Percentiles rank a stretch among this genome's conserved stretches.
Conservation (phyloP, 176 grass and related monocot species). For the Juncus effusus region DNA sequence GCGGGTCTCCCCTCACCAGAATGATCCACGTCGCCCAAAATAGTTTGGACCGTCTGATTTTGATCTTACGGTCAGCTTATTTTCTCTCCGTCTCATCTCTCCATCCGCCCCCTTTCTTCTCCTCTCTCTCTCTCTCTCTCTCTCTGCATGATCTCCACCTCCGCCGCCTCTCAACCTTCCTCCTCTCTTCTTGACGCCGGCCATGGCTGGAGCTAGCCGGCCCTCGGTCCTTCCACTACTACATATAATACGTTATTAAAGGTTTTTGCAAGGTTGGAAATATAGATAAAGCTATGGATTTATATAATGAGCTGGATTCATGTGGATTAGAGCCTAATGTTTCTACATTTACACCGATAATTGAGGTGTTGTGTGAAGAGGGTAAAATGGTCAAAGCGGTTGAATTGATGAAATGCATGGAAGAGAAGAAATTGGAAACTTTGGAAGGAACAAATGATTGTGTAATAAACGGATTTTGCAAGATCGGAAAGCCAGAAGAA, state of each 20-base stretch:
- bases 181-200: too few relatives aligned
- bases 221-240: too few relatives aligned
- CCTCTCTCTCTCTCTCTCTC: too few relatives aligned
- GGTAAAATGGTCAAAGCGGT: slow-evolving; percentile 47
- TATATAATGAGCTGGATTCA: slow-evolving; percentile 37
- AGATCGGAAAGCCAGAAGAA: slow-evolving; percentile 47
- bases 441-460: slow-evolving; percentile 51
- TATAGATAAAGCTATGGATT: slow-evolving; percentile 32
- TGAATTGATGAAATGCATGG: slow-evolving; percentile 63
- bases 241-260: slow-evolving; percentile 68
- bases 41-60: too few relatives aligned
- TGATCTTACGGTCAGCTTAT: too few relatives aligned
- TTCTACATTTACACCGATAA: slow-evolving; percentile 54
- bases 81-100: too few relatives aligned
- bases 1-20: too few relatives aligned
- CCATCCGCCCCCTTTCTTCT: too few relatives aligned
- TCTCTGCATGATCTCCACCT: too few relatives aligned
- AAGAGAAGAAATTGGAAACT: slow-evolving; percentile 51
- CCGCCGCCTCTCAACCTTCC: too few relatives aligned
- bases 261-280: slow-evolving; percentile 59
- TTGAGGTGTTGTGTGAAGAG: slow-evolving; percentile 49
- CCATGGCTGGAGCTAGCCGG: too few relatives aligned
- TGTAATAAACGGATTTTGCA: slow-evolving; percentile 64
- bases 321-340: slow-evolving; percentile 51
- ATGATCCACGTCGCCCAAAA: too few relatives aligned